Evolutionary conservation across 192 early-diverging fungal genomes (phyloP), one percentile per base, ranked within the genome.

Genomic region (Umbelopsis sp.): DNA sequence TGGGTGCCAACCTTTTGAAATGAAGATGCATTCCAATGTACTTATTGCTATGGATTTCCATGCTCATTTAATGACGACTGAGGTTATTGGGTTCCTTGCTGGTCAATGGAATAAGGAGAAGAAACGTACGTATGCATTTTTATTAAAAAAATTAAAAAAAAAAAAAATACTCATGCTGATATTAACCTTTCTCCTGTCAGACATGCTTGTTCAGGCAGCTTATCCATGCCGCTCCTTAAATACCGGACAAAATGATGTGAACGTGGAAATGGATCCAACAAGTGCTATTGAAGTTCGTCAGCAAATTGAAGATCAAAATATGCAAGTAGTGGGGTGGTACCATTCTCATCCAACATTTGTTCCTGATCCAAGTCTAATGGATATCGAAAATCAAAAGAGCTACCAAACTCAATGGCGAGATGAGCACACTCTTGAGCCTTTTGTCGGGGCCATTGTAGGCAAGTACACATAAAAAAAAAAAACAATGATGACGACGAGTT

Each of bases 271-370:
- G 89, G 93, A 94, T 67, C 95, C 95, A 0, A 91, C 86, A 12
- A 88, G 86, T 45, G 91, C 91, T 26, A 80, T 94, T 66, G 91
- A 90, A 34, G 91, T 90, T 8, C 85, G 92, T 1, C 85, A 91
- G 43, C 79, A 87, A 77, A 94, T 96, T 77, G 85, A 86, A 34
- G 85, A 88, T 21, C 75, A 82, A 7, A 87, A 91, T 10, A 81
- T 97, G 85, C 76, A 82, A 32, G 91, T 97, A 10, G 92, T 97
- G 4, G 96, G 96, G 45, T 97, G 96, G 96, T 97, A 97, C 80
- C 96, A 97, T 80, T 93, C 91, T 24, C 96, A 97, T 76, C 96
- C 96, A 7, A 91, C 91, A 1, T 96, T 96, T 83, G 78, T 84
- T 4, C 94, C 96, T 6, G 91, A 95, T 52, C 96, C 96, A 31